Percentiles rank a stretch among this genome's conserved stretches.
These are phyloP conservation scores for Antitrichia curtipendula DNA, from an alignment of 225 moss, liverwort and hornwort species.

Conservation along the genomic window DNA sequence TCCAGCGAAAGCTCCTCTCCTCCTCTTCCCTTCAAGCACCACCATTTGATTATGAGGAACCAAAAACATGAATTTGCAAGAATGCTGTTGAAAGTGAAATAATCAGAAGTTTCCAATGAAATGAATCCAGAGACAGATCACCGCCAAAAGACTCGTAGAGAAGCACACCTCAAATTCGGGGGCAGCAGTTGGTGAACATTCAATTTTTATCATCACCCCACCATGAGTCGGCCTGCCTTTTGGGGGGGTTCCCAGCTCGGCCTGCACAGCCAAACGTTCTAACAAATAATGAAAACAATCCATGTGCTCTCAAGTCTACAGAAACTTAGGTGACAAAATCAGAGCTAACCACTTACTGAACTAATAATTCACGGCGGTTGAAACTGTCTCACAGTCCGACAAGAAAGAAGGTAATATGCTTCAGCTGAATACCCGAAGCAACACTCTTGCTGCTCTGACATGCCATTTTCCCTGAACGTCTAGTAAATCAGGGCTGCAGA, in stretches of 20 bases:
- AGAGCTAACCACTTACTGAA: not conserved
- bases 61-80: not conserved
- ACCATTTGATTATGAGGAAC: not conserved
- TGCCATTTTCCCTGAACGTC: not conserved
- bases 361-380: not conserved
- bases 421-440: not conserved
- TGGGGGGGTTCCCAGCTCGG: constrained; percentile 81
- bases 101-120: not conserved
- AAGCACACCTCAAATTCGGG: constrained; percentile 72
- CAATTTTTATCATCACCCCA: constrained; percentile 68
- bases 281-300: not conserved
- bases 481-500: not conserved
- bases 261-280: constrained; percentile 30
- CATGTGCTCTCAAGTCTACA: not conserved
- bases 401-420: not conserved
- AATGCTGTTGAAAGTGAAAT: not conserved
- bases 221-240: constrained; percentile 68
- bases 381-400: not conserved
- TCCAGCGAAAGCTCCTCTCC: constrained; percentile 94
- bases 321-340: not conserved
- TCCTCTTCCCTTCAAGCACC: constrained; percentile 64
- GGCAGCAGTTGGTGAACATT: constrained; percentile 83
- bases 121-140: not conserved
- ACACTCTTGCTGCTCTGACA: not conserved
- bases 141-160: not conserved